phyloP scores from a whole-genome alignment of 2,329 filamentous ascomycete genomes.

The Pseudopithomyces maydicus region DNA sequence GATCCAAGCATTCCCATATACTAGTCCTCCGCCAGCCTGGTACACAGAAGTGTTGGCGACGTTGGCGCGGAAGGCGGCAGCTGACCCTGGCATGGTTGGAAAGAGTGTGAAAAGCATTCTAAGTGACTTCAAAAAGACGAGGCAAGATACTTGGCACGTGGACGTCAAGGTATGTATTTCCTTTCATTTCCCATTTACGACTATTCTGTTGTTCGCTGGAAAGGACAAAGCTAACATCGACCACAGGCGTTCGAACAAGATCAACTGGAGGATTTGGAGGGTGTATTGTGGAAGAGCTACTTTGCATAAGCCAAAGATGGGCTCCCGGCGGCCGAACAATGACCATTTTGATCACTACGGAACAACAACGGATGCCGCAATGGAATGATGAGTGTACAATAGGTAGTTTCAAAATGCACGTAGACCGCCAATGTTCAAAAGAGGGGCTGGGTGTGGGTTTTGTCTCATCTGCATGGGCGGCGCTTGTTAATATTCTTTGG shows the following conservation, averaged over 20 bases:
- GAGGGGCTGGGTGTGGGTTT: neutral
- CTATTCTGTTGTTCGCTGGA: neutral
- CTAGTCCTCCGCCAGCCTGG: conserved; percentile 88
- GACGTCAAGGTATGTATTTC: conserved; percentile 82
- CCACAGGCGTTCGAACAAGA: conserved; percentile 79
- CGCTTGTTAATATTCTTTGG: neutral
- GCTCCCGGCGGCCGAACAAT: neutral
- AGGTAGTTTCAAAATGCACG: neutral
- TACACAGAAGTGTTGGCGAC: conserved; percentile 90
- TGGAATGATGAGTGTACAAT: neutral
- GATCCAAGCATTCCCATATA: conserved; percentile 95
- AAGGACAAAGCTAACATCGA: conserved; percentile 8
- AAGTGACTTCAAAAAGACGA: conserved; percentile 98
- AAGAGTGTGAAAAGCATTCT: conserved; percentile 94
- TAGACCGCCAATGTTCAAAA: neutral
- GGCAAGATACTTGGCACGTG: conserved; percentile 97
- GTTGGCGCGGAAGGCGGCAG: conserved; percentile 82
- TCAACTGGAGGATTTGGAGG: conserved; percentile 92
- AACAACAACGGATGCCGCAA: too few species aligned
- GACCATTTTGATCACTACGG: too few species aligned
- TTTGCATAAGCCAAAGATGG: conserved; percentile 70
- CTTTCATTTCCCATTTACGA: neutral
- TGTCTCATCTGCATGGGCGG: conserved; percentile 2
- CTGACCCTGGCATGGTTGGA: conserved; percentile 88
- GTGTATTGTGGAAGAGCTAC: conserved; percentile 99